A percentile compares a stretch with the other conserved stretches of the same genome.
Conservation (phyloP, 2,329 filamentous ascomycete genomes). For the Penicillium sp. region DNA sequence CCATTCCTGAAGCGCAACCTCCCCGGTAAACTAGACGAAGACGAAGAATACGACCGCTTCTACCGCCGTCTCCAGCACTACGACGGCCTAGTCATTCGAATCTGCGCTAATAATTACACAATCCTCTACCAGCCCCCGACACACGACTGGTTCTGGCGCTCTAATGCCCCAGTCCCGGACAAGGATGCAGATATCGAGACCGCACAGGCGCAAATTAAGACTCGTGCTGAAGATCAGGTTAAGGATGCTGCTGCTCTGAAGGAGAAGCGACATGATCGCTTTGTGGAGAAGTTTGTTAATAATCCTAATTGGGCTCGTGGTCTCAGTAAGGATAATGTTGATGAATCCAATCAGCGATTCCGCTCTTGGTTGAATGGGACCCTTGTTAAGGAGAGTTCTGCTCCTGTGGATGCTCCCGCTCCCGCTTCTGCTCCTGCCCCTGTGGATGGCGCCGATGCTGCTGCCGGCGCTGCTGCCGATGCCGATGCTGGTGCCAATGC, state of each 20-base stretch:
- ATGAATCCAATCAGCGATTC: constrained; percentile 52
- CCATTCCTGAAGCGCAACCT: constrained; percentile 74
- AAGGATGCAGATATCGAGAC: constrained; percentile 24
- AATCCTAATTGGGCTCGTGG: constrained; percentile 58
- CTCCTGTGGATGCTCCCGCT: background rate
- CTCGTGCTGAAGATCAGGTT: constrained; percentile 37
- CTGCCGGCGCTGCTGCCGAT: too few relatives aligned
- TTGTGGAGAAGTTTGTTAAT: constrained; percentile 58
- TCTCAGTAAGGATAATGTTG: constrained; percentile 54
- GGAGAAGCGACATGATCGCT: constrained; percentile 52
- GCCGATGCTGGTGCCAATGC: too few relatives aligned
- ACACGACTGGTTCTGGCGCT: constrained; percentile 70
- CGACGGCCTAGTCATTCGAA: constrained; percentile 72
- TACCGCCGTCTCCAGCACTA: constrained; percentile 60
- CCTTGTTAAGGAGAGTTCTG: constrained; percentile 23
- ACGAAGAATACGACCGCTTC: constrained; percentile 63
- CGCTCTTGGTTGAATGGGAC: constrained; percentile 50
- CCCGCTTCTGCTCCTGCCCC: background rate
- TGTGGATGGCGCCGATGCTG: background rate
- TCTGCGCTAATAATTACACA: constrained; percentile 78
- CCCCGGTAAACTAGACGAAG: constrained; percentile 64
- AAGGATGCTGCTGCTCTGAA: constrained; percentile 41
- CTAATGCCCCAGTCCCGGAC: constrained; percentile 26
- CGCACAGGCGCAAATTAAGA: constrained; percentile 21
- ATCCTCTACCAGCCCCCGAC: constrained; percentile 75